A percentile compares a stretch with the other conserved stretches of the same genome.
Evolutionary conservation across 1,139 yeast genomes (phyloP).

Genomic region (Hyphopichia pseudoburtonii): DNA sequence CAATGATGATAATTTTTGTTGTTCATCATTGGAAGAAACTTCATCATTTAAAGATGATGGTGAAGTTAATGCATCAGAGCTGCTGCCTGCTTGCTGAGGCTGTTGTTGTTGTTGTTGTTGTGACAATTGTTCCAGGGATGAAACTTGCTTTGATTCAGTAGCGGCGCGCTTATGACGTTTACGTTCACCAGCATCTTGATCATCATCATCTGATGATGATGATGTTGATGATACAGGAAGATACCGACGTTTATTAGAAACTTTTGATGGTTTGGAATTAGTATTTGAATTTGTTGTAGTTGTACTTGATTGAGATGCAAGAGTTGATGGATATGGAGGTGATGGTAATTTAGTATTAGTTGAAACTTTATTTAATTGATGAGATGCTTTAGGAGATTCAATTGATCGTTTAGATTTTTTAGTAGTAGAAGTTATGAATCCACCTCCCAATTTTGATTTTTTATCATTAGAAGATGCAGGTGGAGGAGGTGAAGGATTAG

Average conservation of each 20-base stretch:
- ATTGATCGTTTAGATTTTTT: neutral
- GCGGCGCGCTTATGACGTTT: no score
- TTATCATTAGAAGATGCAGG: conserved; percentile 3
- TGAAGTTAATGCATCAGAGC: conserved; percentile 10
- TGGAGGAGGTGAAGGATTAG: neutral
- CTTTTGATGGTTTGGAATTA: no score
- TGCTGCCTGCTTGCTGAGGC: conserved; percentile 1
- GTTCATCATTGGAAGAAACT: conserved; percentile 4
- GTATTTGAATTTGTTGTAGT: no score
- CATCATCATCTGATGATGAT: neutral
- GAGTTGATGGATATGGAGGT: no score
- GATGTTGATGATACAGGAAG: no score
- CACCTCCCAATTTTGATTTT: conserved; percentile 22
- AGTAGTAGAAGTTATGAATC: conserved; percentile 12
- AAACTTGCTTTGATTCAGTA: no score
- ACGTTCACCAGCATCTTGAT: neutral
- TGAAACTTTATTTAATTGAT: no score
- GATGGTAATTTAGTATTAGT: no score
- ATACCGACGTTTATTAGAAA: no score
- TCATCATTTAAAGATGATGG: conserved; percentile 10
- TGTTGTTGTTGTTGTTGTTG: no score
- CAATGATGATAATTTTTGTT: no score
- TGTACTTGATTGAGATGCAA: no score
- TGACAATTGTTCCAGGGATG: conserved; percentile 28
- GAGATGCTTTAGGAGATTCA: neutral